Conservation (phyloP, 768 basidiomycete species). For the Leccinum sublutescens region DNA sequence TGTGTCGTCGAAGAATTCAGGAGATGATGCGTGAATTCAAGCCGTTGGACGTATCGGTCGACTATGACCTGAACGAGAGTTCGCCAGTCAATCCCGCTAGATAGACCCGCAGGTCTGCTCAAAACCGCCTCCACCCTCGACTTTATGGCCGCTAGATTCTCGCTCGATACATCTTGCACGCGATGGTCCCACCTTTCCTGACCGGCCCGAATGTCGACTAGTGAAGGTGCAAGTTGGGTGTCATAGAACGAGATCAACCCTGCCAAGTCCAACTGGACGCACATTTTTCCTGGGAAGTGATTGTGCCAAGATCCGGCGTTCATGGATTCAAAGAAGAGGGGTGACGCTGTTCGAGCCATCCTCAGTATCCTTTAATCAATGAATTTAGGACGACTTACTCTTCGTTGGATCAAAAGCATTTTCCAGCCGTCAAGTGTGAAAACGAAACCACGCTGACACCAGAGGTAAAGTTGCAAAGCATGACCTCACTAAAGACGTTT, state of each 20-base stretch:
- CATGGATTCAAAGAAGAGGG: constrained; percentile 2
- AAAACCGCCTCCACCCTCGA: constrained; percentile 8
- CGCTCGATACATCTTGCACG: constrained; percentile 20
- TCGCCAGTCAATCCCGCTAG: constrained; percentile 36
- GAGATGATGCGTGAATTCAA: constrained; percentile 28
- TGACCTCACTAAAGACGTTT: constrained; percentile 31
- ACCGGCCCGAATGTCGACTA: constrained; percentile 24
- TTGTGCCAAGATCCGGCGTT: constrained; percentile 34
- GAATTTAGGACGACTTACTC: neutral
- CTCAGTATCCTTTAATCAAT: neutral
- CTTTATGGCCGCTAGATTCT: constrained; percentile 17
- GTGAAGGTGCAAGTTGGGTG: constrained; percentile 29
- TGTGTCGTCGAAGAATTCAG: constrained; percentile 14
- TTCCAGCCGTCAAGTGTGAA: constrained; percentile 6
- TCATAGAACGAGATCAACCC: constrained; percentile 40
- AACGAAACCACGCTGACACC: constrained; percentile 29
- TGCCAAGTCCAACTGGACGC: constrained; percentile 34
- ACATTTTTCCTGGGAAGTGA: constrained; percentile 35
- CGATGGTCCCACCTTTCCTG: constrained; percentile 35
- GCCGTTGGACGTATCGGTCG: constrained; percentile 31
- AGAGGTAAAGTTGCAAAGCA: constrained; percentile 34
- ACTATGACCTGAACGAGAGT: constrained; percentile 29
- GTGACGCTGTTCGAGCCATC: neutral
- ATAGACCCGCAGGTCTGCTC: constrained; percentile 11
- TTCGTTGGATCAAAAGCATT: fast-evolving